Evolutionary conservation across 305 asterid genomes (phyloP).

Genomic region (Fraxinus baroniana): DNA sequence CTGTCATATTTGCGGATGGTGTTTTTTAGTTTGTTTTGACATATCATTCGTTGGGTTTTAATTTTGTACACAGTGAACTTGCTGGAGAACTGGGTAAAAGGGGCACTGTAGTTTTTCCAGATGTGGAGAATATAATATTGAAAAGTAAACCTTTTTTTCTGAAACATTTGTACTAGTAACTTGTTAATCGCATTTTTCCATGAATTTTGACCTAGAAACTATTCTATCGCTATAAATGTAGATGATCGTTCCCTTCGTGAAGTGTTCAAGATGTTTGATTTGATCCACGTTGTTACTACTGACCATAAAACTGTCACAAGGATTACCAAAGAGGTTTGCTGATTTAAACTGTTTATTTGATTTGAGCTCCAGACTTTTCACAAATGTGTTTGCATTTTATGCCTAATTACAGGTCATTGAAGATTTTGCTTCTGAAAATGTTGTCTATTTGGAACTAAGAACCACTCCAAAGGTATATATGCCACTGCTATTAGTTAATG

Average conservation of each 20-base stretch:
- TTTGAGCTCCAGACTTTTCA: not conserved
- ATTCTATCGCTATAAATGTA: constrained; percentile 31
- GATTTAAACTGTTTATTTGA: constrained; percentile 1
- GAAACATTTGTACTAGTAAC: not conserved
- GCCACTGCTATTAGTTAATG: constrained; percentile 11
- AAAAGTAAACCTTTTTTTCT: constrained; percentile 46
- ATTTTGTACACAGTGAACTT: constrained; percentile 63
- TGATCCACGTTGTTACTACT: constrained; percentile 77
- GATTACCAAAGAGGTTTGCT: constrained; percentile 80
- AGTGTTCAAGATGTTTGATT: constrained; percentile 89
- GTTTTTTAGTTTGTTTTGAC: constrained; percentile 13
- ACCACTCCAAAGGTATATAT: constrained; percentile 85
- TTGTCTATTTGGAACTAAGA: constrained; percentile 81
- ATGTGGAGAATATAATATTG: constrained; percentile 66
- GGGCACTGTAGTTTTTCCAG: constrained; percentile 58
- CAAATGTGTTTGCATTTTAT: not conserved
- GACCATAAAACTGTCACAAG: constrained; percentile 80
- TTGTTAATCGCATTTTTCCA: not conserved
- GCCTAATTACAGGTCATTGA: constrained; percentile 60
- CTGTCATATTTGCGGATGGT: not conserved
- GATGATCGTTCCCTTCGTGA: constrained; percentile 78
- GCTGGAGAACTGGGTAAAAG: constrained; percentile 67
- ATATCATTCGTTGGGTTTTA: not conserved
- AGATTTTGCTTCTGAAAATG: constrained; percentile 94
- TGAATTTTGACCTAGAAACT: constrained; percentile 21